A percentile compares a stretch with the other conserved stretches of the same genome.
phyloP scores from a whole-genome alignment of 1,284 basidiomycete genomes.

The Erythrobasidium hasegawianum region DNA sequence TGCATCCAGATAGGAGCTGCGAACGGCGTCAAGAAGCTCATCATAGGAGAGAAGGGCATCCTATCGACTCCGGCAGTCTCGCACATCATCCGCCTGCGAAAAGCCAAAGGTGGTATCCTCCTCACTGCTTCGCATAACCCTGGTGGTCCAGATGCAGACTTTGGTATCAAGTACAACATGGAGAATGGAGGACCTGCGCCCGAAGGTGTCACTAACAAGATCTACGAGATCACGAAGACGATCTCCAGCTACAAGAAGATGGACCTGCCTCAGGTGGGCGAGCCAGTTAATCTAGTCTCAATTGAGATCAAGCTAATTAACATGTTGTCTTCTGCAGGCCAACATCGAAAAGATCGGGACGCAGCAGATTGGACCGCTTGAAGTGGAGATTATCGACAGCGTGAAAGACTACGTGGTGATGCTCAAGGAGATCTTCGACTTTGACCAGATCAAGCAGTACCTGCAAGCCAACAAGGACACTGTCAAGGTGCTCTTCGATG shows the following conservation, averaged over 20 bases:
- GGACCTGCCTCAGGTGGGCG: constrained; percentile 69
- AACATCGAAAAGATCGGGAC: constrained; percentile 81
- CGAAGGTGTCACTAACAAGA: constrained; percentile 88
- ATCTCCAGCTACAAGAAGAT: constrained; percentile 82
- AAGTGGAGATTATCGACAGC: constrained; percentile 90
- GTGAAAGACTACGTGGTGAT: constrained; percentile 83
- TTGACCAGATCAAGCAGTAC: constrained; percentile 85
- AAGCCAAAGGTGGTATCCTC: constrained; percentile 93
- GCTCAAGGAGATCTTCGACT: constrained; percentile 89
- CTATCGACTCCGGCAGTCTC: constrained; percentile 95
- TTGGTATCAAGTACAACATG: constrained; percentile 99
- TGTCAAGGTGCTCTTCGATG: constrained; percentile 92
- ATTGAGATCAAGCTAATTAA: background rate
- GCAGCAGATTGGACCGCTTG: constrained; percentile 71
- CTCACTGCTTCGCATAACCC: constrained; percentile 98
- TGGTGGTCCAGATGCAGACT: constrained; percentile 93
- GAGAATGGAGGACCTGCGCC: constrained; percentile 95
- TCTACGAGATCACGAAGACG: constrained; percentile 83
- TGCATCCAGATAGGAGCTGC: constrained; percentile 46
- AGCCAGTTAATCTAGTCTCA: too few relatives aligned
- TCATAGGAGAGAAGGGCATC: constrained; percentile 83
- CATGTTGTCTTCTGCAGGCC: constrained; percentile 54
- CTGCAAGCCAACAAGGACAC: constrained; percentile 61
- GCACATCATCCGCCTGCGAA: constrained; percentile 90
- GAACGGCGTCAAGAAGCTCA: constrained; percentile 72